Base-by-base conservation (phyloP, 768 basidiomycete species). In the Coprinellus aureogranulatus region DNA sequence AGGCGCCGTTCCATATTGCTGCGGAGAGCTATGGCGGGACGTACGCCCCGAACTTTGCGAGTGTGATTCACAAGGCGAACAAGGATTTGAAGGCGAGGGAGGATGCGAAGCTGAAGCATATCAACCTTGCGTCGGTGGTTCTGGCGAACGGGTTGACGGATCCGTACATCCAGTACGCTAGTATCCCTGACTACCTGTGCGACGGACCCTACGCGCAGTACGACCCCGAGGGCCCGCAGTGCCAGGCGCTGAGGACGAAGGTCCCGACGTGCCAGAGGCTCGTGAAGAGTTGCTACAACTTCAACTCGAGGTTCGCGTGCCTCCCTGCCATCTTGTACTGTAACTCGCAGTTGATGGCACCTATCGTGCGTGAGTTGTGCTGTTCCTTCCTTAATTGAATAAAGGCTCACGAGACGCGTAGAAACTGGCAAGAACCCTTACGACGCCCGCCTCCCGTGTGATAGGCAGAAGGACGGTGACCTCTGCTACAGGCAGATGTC, bases 131-230 rank as follows among this genome's bases (percentile, higher is more conserved):
- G 28, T 92, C 89, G 0, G 72, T 98, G 48, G 79, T 98, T 61
- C 82, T 98, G 52, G 96, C 88, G 3, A 97, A 94, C 67, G 95
- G 92, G 10, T 75, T 90, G 50, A 94, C 92, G 0, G 88, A 95
- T 63, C 90, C 92, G 8, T 85, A 83, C 65, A 74, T 84, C 41
- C 96, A 98, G 67, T 86, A 92, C 75, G 86, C 81, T 3, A 79
- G 85, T 34, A 75, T 97, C 22, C 88, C 92, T 1, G 94, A 96
- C 61, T 93, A 85, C 64, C 86, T 84, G 14, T 94, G 92, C 66
- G 79, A 88, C 10, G 89, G 90, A 4, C 89, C 89, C 4, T 95
- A 89, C 70, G 85, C 90, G 0, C 81, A 96, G 9, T 95, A 85
- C 57, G 83, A 85, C 54, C 82, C 86, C 6, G 64, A 85, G 9